phyloP scores from a whole-genome alignment of 352 stramenopile genomes.

The Phytophthora meadii region DNA sequence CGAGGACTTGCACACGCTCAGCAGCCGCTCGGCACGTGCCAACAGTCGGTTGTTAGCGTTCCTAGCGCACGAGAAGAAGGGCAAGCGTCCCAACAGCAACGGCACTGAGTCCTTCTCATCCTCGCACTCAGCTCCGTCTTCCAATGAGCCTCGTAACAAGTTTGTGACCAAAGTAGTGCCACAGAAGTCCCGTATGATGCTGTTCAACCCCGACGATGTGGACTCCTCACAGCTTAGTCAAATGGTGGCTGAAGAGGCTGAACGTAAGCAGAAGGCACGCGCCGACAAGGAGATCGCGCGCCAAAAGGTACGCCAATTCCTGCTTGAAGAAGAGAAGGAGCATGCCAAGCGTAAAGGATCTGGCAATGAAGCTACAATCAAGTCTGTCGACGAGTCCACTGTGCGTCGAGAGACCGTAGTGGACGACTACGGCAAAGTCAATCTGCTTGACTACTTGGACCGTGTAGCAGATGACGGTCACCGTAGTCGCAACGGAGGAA shows the following conservation, averaged over 20 bases:
- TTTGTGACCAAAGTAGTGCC: conserved; percentile 67
- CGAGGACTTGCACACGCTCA: conserved; percentile 24
- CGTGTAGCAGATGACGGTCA: conserved; percentile 39
- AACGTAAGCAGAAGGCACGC: conserved; percentile 54
- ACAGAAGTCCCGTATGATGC: conserved; percentile 57
- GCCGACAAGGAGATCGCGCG: conserved; percentile 53
- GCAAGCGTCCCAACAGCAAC: conserved; percentile 50
- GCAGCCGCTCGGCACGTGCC: conserved; percentile 32
- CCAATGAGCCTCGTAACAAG: conserved; percentile 48
- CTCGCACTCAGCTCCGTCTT: conserved; percentile 26
- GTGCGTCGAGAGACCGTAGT: conserved; percentile 56
- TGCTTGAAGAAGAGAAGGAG: conserved; percentile 48
- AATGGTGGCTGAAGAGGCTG: conserved; percentile 48
- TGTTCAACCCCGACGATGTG: conserved; percentile 63
- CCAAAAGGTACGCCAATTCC: conserved; percentile 54
- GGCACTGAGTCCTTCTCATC: conserved; percentile 40
- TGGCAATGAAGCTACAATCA: conserved; percentile 45
- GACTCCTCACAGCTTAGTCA: conserved; percentile 46
- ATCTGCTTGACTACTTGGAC: conserved; percentile 57
- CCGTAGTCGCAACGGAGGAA: conserved; percentile 31
- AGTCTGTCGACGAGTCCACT: conserved; percentile 57
- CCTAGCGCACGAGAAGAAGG: conserved; percentile 57
- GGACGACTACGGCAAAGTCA: conserved; percentile 60
- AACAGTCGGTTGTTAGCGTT: conserved; percentile 73
- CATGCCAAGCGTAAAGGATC: conserved; percentile 16